Conservation (phyloP, 441 rosid species). For the Metrosideros polymorpha region DNA sequence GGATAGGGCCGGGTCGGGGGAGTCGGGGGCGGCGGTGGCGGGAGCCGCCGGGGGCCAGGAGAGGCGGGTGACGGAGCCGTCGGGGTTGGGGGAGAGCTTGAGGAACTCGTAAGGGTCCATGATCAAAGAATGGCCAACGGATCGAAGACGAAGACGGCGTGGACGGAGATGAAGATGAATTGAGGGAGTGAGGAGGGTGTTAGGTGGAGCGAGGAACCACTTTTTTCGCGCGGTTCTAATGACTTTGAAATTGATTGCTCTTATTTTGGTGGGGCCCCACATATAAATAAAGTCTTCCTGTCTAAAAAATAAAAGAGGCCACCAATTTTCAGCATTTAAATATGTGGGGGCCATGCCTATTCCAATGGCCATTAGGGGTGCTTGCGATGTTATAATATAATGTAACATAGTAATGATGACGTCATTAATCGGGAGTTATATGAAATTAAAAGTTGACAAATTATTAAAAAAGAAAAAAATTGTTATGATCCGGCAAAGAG, state of each 20-base stretch:
- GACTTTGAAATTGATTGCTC: not conserved
- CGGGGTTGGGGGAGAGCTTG: constrained; percentile 3
- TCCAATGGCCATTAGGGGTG: too few relatives aligned
- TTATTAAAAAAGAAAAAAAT: too few relatives aligned
- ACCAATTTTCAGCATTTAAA: too few relatives aligned
- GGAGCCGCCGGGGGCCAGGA: not conserved
- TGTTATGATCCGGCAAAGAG: not conserved
- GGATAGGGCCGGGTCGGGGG: not conserved
- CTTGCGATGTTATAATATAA: too few relatives aligned
- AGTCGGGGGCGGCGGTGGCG: not conserved
- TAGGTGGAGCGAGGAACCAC: not conserved
- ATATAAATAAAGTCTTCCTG: too few relatives aligned
- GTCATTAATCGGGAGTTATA: too few relatives aligned
- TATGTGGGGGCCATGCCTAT: too few relatives aligned
- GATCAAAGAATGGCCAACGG: not conserved
- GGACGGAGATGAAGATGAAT: not conserved
- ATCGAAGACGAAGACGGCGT: not conserved
- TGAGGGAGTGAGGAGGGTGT: too few relatives aligned
- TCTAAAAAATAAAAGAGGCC: too few relatives aligned
- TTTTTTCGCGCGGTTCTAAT: not conserved
- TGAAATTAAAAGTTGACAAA: too few relatives aligned
- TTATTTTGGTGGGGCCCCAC: not conserved
- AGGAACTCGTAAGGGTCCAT: constrained; percentile 21
- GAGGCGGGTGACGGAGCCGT: constrained; percentile 2
- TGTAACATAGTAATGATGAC: too few relatives aligned